Conservation (phyloP, 1,139 yeast species). For the Zygosaccharomyces pseudobailii region DNA sequence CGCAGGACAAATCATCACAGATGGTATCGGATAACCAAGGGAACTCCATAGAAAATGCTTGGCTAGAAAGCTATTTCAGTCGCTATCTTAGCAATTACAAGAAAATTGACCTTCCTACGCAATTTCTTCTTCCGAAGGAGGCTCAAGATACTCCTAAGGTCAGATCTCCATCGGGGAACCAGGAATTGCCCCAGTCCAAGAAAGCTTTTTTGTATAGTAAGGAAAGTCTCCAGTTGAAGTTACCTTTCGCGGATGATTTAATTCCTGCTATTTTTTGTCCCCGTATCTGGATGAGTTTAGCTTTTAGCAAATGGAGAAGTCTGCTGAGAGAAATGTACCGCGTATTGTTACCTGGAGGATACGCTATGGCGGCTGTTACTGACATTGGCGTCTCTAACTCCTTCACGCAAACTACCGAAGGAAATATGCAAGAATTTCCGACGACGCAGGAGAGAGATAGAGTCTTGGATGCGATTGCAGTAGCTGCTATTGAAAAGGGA, state of each 20-base stretch:
- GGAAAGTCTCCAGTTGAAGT: conserved; percentile 20
- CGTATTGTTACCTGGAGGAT: conserved; percentile 30
- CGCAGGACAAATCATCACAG: conserved; percentile 7
- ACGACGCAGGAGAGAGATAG: conserved; percentile 26
- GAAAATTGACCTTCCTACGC: conserved; percentile 12
- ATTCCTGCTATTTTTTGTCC: conserved; percentile 30
- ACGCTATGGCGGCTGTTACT: conserved; percentile 21
- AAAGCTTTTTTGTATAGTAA: conserved; percentile 17
- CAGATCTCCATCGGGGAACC: conserved; percentile 4
- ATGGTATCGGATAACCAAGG: background rate
- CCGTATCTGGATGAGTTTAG: conserved; percentile 26
- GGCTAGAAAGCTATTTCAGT: conserved; percentile 13
- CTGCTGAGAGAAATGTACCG: conserved; percentile 28
- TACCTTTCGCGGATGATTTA: conserved; percentile 27
- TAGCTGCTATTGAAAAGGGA: conserved; percentile 28
- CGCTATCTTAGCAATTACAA: conserved; percentile 11
- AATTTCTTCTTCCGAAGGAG: conserved; percentile 11
- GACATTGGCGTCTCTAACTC: conserved; percentile 27
- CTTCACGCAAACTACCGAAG: conserved; percentile 10
- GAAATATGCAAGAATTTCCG: conserved; percentile 11
- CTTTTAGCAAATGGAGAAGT: conserved; percentile 27
- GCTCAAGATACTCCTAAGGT: conserved; percentile 8
- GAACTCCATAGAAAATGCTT: conserved; percentile 8
- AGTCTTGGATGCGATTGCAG: conserved; percentile 22
- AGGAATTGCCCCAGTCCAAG: conserved; percentile 11